Conservation (phyloP, 2,329 filamentous ascomycete species). For the Lojkania enalia region DNA sequence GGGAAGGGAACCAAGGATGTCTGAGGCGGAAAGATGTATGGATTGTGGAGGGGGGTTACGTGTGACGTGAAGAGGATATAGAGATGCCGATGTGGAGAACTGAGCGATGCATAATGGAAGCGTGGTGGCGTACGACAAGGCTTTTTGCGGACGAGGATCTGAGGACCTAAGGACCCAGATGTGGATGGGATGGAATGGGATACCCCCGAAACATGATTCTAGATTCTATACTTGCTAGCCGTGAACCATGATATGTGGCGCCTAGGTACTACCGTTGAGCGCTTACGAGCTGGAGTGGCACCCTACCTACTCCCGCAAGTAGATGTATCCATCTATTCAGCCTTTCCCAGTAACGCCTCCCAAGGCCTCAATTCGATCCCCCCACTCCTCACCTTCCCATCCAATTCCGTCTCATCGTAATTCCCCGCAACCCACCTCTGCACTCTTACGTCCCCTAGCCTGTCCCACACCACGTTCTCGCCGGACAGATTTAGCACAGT, state of each 20-base stretch:
- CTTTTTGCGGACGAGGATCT: no score
- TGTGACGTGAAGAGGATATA: no score
- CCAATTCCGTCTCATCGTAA: constrained; percentile 35
- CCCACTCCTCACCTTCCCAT: constrained; percentile 20
- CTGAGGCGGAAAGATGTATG: no score
- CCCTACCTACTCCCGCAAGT: not conserved
- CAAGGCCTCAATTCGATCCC: constrained; percentile 36
- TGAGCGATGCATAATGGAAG: no score
- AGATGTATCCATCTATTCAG: not conserved
- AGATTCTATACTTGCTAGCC: not conserved
- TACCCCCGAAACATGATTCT: not conserved
- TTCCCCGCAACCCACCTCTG: constrained; percentile 44
- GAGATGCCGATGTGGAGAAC: no score
- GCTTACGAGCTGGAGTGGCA: no score
- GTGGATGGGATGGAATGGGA: not conserved
- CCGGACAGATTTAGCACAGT: constrained; percentile 41
- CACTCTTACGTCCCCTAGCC: constrained; percentile 28
- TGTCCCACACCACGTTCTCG: constrained; percentile 31
- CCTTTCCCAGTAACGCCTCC: constrained; percentile 38
- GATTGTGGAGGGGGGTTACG: no score
- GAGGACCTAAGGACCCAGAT: no score
- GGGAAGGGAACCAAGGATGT: no score
- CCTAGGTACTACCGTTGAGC: not conserved
- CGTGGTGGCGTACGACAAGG: no score
- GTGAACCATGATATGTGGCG: not conserved